A percentile compares a stretch with the other conserved stretches of the same genome.
These are phyloP conservation scores for Aspergillus jensenii DNA, from an alignment of 2,329 filamentous ascomycete genomes.

Conservation along the genomic window DNA sequence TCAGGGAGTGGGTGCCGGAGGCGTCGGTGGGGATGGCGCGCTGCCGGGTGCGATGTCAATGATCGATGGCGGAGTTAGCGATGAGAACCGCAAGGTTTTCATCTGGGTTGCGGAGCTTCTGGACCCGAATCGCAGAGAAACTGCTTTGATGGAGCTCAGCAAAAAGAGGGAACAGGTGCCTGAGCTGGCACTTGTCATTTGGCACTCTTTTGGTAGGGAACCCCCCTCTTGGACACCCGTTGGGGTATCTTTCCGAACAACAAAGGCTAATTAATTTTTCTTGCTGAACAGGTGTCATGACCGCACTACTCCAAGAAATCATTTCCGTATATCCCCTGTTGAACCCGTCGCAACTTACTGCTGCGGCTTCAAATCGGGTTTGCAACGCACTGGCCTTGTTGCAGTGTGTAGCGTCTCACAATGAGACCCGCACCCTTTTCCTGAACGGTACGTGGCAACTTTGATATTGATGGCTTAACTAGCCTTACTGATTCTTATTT, in stretches of 20 bases:
- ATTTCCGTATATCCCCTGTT: constrained; percentile 97
- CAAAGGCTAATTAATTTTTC: constrained; percentile 4
- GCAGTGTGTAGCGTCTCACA: constrained; percentile 96
- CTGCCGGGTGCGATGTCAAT: constrained; percentile 34
- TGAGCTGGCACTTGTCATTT: constrained; percentile 90
- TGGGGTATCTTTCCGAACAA: background rate
- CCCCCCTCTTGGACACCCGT: background rate
- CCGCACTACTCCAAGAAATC: constrained; percentile 93
- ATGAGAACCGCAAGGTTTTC: constrained; percentile 91
- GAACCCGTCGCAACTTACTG: constrained; percentile 94
- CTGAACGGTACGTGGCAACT: constrained; percentile 68
- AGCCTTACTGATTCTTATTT: background rate
- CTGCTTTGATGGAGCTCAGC: constrained; percentile 89
- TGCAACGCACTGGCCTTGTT: constrained; percentile 95
- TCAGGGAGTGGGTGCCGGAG: constrained; percentile 41
- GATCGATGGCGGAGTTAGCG: constrained; percentile 69
- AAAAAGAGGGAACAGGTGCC: constrained; percentile 99
- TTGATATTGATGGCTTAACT: constrained; percentile 1
- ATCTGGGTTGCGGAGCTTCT: constrained; percentile 89
- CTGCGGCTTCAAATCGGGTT: constrained; percentile 94
- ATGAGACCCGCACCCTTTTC: constrained; percentile 91
- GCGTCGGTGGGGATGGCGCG: constrained; percentile 47
- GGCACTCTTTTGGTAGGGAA: constrained; percentile 91
- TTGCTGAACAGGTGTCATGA: constrained; percentile 78
- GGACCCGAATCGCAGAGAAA: constrained; percentile 82